Evolutionary conservation across 345 rosid genomes (phyloP), one percentile per base, ranked within the genome.

Genomic region (Durio zibethinus): DNA sequence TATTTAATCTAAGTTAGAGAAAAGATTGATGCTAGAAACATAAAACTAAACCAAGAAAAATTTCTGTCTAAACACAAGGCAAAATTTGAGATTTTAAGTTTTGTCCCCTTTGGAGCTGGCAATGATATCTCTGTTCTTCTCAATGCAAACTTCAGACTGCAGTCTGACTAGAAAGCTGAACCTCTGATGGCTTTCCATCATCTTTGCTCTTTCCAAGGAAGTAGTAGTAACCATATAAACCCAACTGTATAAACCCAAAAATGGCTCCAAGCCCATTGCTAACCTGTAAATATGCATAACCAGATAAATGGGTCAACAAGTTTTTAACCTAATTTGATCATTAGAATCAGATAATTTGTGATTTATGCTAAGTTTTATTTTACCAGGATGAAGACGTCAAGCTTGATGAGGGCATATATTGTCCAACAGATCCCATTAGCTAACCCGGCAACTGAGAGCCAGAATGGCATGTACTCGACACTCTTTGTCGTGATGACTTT

Each of bases 221-320:
- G 72, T 20, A 81, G 85, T 81, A 90, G 1, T 54, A 10, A 0
- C 50, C 65, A 59, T 89, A 94, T 3, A 82, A n/a, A 18, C 83
- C 45, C 2, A 90, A 84, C 68, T 89, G 95, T 0, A 62, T 12
- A 0, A 29, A 36, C 4, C 90, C 87, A 47, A 78, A 75, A 0
- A 89, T 0, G 8, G 93, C 76, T 45, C 97, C 97, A 0, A 84
- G 68, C 1, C 89, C 93, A 73, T 94, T 94, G 83, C 95, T 90
- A 60, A 73, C 21, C 94, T 93, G 82, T 62, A 43, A 75, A 72
- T 33, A 38, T 4, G 5, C 54, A 10, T 25, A n/a, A 56, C 12
- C 3, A n/a, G 8, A 56, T 2, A n/a, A 56, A n/a, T 23, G 64
- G 33, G 4, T 43, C 4, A 52, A 18, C 56, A 16, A 18, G 1